Percentiles rank a stretch among this genome's conserved stretches.
These are phyloP conservation scores for Dactylellina drechsleri DNA, from an alignment of 2,329 filamentous ascomycete genomes.

Conservation along the genomic window DNA sequence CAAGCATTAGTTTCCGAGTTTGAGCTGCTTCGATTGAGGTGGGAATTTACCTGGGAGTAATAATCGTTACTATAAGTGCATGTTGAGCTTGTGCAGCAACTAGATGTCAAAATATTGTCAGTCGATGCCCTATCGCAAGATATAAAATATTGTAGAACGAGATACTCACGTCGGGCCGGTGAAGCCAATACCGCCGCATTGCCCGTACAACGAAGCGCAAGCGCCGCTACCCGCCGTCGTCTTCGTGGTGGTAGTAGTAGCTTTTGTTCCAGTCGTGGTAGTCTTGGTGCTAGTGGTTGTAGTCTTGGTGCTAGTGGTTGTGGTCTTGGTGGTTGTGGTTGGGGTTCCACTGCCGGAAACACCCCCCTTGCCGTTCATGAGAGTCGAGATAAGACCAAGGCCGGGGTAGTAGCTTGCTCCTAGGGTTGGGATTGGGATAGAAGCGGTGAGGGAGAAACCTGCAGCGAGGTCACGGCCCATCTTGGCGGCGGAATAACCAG, in stretches of 20 bases:
- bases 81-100: not conserved
- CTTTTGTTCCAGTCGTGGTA: not conserved
- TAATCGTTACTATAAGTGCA: not conserved
- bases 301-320: not conserved
- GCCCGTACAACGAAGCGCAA: conserved; percentile 59
- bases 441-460: not conserved
- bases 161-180: conserved; percentile 57
- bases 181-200: conserved; percentile 61
- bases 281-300: conserved; percentile 11
- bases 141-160: not conserved
- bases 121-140: not conserved
- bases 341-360: conserved; percentile 1
- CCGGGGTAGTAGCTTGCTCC: conserved; percentile 9
- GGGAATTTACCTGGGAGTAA: not conserved
- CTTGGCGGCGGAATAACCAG: not conserved
- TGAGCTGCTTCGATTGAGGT: too few species aligned
- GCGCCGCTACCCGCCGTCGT: not conserved
- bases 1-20: too few species aligned
- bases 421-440: conserved; percentile 4
- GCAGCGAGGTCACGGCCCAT: not conserved
- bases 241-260: conserved; percentile 4
- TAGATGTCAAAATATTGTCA: not conserved
- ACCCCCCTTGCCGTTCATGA: not conserved
- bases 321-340: not conserved
- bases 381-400: not conserved